These are phyloP conservation scores for Trichocladium antarcticum DNA, from an alignment of 495 filamentous ascomycete species.

Conservation along the genomic window DNA sequence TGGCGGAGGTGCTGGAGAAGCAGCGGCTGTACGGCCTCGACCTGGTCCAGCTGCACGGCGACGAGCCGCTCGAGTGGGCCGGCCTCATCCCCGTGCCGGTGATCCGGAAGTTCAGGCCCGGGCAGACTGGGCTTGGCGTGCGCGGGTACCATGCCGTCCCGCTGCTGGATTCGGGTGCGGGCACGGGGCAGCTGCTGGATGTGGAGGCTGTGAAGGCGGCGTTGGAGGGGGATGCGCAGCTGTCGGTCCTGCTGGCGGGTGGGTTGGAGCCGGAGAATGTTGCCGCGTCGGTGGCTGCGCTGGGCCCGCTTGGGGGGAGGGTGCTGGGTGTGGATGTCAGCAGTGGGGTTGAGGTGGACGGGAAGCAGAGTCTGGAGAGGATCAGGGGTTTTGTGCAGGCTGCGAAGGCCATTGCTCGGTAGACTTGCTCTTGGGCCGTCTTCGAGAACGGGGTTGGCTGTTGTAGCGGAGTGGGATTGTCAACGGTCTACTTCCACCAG, in stretches of 20 bases:
- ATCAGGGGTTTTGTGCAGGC: conserved; percentile 70
- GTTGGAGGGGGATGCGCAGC: conserved; percentile 46
- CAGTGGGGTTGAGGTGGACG: conserved; percentile 80
- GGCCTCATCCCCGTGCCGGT: conserved; percentile 78
- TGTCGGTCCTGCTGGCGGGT: conserved; percentile 71
- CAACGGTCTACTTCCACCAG: too few relatives aligned
- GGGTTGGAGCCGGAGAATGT: conserved; percentile 73
- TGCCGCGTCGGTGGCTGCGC: conserved; percentile 43
- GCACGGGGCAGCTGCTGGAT: conserved; percentile 69
- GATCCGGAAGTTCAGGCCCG: conserved; percentile 67
- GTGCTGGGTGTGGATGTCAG: conserved; percentile 85
- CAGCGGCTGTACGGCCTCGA: conserved; percentile 72
- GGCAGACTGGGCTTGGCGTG: conserved; percentile 55
- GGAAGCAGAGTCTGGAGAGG: conserved; percentile 68
- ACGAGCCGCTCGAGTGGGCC: conserved; percentile 88
- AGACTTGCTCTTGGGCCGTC: conserved; percentile 2
- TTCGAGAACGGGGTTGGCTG: too few relatives aligned
- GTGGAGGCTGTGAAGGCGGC: conserved; percentile 48
- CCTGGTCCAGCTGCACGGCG: conserved; percentile 82
- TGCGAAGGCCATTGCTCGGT: conserved; percentile 47
- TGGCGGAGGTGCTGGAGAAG: conserved; percentile 65
- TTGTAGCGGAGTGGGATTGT: too few relatives aligned
- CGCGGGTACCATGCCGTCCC: conserved; percentile 75
- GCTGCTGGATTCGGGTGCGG: conserved; percentile 73
- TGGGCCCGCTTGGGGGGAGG: conserved; percentile 44